These are phyloP conservation scores for Diaporthe vaccinii DNA, from an alignment of 2,329 filamentous ascomycete genomes.

Conservation along the genomic window DNA sequence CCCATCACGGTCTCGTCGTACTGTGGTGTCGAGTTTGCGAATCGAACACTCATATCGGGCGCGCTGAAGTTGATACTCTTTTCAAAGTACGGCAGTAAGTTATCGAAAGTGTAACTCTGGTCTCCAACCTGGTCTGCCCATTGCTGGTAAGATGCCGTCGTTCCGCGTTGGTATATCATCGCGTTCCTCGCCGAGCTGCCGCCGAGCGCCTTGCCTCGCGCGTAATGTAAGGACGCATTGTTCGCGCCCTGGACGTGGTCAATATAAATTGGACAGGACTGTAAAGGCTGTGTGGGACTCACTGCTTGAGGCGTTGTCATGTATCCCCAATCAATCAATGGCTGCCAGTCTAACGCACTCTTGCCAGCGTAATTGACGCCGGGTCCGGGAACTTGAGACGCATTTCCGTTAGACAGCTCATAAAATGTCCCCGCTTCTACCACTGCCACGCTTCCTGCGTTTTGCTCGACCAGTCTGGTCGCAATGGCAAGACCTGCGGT, in stretches of 20 bases:
- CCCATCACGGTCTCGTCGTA: conserved; percentile 2
- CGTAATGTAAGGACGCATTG: conserved; percentile 21
- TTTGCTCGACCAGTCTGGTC: not conserved
- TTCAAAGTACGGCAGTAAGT: conserved; percentile 21
- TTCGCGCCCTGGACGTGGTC: not conserved
- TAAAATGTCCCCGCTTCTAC: conserved; percentile 24
- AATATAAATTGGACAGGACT: not conserved
- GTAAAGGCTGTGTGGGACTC: not conserved
- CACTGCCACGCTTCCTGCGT: conserved; percentile 9
- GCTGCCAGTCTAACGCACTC: not conserved
- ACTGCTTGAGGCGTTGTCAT: conserved; percentile 28
- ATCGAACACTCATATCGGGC: conserved; percentile 8
- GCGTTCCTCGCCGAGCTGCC: conserved; percentile 22
- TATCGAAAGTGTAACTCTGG: conserved; percentile 26
- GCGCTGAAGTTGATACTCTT: conserved; percentile 35
- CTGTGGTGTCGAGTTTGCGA: conserved; percentile 14
- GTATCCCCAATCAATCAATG: conserved; percentile 26
- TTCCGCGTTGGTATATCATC: conserved; percentile 24
- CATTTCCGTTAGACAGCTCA: conserved; percentile 7
- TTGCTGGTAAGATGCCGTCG: not conserved
- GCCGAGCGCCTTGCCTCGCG: conserved; percentile 11
- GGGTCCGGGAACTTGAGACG: not conserved
- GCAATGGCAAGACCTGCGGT: conserved; percentile 24
- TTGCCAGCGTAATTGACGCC: conserved; percentile 2
- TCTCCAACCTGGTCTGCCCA: conserved; percentile 36